Percentiles rank a stretch among this genome's conserved stretches.
phyloP scores from a whole-genome alignment of 139 green algal genomes.

The Eudorina sp. region DNA sequence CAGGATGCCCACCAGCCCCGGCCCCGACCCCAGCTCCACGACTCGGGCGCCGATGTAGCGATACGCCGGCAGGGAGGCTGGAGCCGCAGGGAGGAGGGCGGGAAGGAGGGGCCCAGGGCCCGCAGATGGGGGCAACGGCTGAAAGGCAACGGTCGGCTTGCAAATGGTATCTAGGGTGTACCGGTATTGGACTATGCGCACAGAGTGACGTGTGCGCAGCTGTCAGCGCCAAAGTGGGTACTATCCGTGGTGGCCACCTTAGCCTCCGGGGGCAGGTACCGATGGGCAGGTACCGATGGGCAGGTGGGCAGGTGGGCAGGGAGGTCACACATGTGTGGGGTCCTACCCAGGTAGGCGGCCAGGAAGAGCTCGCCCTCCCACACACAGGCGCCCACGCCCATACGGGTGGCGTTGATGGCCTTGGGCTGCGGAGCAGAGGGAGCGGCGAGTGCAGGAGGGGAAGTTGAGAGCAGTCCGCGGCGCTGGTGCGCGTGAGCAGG shows the following conservation, averaged over 20 bases:
- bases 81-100: constrained; percentile 55
- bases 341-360: constrained; percentile 63
- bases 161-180: no score
- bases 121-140: no score
- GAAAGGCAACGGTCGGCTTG: no score
- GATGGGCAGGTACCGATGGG: no score
- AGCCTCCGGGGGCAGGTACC: no score
- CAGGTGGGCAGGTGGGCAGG: no score
- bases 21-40: constrained; percentile 70
- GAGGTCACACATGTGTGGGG: no score
- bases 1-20: constrained; percentile 67
- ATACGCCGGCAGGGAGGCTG: constrained; percentile 59
- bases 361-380: constrained; percentile 76
- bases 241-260: no score
- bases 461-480: not conserved
- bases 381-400: constrained; percentile 70
- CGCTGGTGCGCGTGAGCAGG: no score
- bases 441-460: not conserved
- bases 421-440: constrained; percentile 54
- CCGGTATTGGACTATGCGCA: no score
- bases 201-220: no score
- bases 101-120: constrained; percentile 72
- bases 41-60: constrained; percentile 60
- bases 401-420: constrained; percentile 63
- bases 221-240: no score